Conservation (phyloP, 768 basidiomycete species). For the Auriculariales sp. region DNA sequence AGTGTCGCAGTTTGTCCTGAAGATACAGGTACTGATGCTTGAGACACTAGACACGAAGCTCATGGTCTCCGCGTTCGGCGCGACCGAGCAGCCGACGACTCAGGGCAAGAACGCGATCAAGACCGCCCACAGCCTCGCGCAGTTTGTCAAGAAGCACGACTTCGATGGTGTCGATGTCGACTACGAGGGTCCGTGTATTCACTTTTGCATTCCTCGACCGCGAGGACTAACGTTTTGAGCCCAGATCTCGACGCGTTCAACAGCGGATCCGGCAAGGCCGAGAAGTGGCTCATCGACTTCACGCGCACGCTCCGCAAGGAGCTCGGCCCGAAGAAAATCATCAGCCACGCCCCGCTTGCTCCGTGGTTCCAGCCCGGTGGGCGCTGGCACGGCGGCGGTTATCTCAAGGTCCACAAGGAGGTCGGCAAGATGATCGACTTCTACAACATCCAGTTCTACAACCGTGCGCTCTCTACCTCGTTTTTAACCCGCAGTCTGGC, state of each 20-base stretch:
- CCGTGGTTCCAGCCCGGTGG: slow-evolving; percentile 20
- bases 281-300: slow-evolving; percentile 26
- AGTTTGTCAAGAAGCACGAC: slow-evolving; percentile 6
- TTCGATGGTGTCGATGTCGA: slow-evolving; percentile 19
- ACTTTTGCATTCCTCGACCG: background rate
- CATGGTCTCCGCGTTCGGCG: slow-evolving; percentile 23
- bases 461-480: slow-evolving; percentile 15
- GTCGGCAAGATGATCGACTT: slow-evolving; percentile 32
- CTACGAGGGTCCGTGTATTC: slow-evolving; percentile 2
- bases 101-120: slow-evolving; percentile 3
- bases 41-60: slow-evolving; percentile 19
- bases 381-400: slow-evolving; percentile 25
- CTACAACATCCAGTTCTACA: slow-evolving; percentile 29
- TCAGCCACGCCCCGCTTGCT: slow-evolving; percentile 27
- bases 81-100: slow-evolving; percentile 14
- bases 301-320: slow-evolving; percentile 20
- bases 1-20: no score
- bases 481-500: slow-evolving; percentile 7
- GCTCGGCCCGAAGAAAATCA: slow-evolving; percentile 17
- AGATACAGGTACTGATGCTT: no score
- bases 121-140: slow-evolving; percentile 4
- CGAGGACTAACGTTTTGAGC: no score
- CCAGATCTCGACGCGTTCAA: slow-evolving; percentile 1
- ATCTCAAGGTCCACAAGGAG: slow-evolving; percentile 21
- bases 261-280: slow-evolving; percentile 26